Evolutionary conservation across 2,329 filamentous ascomycete genomes (phyloP).

Genomic region (Myriosclerotinia curreyana): DNA sequence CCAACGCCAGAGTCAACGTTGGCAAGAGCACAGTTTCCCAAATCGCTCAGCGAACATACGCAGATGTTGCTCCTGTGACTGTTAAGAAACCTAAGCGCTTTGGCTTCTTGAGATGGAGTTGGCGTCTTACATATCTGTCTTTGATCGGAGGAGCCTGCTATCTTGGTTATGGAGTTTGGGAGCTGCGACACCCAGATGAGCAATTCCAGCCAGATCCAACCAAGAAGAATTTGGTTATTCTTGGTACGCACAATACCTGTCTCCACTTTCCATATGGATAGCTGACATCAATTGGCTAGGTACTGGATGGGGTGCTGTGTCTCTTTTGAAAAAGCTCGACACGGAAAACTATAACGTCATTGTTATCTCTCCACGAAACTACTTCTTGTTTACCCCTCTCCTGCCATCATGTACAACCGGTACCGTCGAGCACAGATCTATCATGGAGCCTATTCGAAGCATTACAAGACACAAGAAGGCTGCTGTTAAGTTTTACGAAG

Average conservation of each 20-base stretch:
- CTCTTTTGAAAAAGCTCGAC: conserved; percentile 96
- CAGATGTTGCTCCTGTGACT: conserved; percentile 44
- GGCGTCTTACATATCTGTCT: conserved; percentile 78
- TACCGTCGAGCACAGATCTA: conserved; percentile 96
- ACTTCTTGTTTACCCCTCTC: conserved; percentile 98
- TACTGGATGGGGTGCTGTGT: conserved; percentile 94
- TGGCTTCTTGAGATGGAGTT: conserved; percentile 71
- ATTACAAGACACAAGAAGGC: conserved; percentile 95
- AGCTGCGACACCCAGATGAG: conserved; percentile 74
- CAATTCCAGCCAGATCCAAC: conserved; percentile 75
- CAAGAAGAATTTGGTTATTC: conserved; percentile 96
- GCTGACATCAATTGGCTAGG: conserved; percentile 51
- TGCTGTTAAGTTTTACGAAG: conserved; percentile 94
- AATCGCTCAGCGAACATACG: conserved; percentile 46
- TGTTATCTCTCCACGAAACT: conserved; percentile 97
- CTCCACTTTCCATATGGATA: conserved; percentile 8
- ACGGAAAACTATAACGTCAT: conserved; percentile 99
- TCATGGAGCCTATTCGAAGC: conserved; percentile 98
- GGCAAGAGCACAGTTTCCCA: conserved; percentile 39
- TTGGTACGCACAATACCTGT: conserved; percentile 59
- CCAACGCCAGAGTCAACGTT: conserved; percentile 30
- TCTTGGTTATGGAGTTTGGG: conserved; percentile 77
- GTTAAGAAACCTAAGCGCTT: conserved; percentile 57
- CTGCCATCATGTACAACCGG: conserved; percentile 97
- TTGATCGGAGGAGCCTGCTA: conserved; percentile 66